Evolutionary conservation across 208 protist species (phyloP).

Genomic region (Crithidia mellificae): DNA sequence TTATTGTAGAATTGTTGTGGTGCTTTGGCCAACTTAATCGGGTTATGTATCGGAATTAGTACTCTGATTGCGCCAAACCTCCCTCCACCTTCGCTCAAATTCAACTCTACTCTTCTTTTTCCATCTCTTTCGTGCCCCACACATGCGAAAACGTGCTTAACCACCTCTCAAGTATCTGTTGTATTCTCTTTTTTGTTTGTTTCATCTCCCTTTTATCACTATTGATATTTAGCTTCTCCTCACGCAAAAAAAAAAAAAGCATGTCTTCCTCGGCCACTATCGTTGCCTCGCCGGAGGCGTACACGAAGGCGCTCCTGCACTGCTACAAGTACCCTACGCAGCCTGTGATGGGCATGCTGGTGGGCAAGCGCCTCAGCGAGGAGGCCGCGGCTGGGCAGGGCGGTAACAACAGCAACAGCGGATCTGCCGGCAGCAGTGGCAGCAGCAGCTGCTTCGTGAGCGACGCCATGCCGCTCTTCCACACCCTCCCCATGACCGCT

Average conservation of each 20-base stretch:
- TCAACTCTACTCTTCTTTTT: too few species aligned
- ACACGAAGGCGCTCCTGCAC: slow-evolving; percentile 84
- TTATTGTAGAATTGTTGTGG: too few species aligned
- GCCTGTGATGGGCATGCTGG: slow-evolving; percentile 75
- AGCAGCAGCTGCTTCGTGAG: slow-evolving; percentile 51
- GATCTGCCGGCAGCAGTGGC: slow-evolving; percentile 1
- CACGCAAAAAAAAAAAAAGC: too few species aligned
- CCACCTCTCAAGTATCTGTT: too few species aligned
- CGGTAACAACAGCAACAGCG: slow-evolving; percentile 10
- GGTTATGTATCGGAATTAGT: too few species aligned
- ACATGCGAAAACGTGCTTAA: too few species aligned
- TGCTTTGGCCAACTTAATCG: too few species aligned
- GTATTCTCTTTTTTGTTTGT: neutral
- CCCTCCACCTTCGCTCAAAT: too few species aligned
- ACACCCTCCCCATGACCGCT: slow-evolving; percentile 69
- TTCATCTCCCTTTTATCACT: too few species aligned
- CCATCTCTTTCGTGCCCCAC: too few species aligned
- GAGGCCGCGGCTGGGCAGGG: slow-evolving; percentile 4
- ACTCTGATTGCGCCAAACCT: too few species aligned
- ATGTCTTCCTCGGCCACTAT: slow-evolving; percentile 35
- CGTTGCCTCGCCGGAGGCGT: slow-evolving; percentile 68
- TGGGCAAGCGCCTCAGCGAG: slow-evolving; percentile 72
- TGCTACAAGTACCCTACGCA: slow-evolving; percentile 87
- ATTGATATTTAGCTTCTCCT: too few species aligned
- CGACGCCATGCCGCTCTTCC: slow-evolving; percentile 81